phyloP scores from a whole-genome alignment of 768 basidiomycete genomes.

The Russula griseocarnosa region DNA sequence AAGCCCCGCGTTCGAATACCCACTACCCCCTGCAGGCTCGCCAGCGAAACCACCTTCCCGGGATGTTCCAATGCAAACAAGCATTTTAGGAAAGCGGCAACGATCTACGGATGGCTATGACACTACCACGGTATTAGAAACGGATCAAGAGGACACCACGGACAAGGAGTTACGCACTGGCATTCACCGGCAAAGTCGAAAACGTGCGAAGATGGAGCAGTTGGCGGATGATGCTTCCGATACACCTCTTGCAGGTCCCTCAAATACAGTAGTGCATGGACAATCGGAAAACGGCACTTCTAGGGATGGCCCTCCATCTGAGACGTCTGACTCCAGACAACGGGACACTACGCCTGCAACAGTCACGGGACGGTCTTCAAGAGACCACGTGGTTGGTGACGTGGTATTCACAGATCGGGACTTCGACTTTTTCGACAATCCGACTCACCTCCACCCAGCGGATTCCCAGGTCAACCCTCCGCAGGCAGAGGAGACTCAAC shows the following conservation, averaged over 20 bases:
- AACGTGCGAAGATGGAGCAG: slow-evolving; percentile 44
- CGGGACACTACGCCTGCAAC: not conserved
- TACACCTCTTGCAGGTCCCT: slow-evolving; percentile 18
- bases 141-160: slow-evolving; percentile 38
- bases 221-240: slow-evolving; percentile 26
- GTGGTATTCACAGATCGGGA: slow-evolving; percentile 29
- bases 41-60: slow-evolving; percentile 26
- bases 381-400: slow-evolving; percentile 18
- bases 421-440: slow-evolving; percentile 29
- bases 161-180: slow-evolving; percentile 40
- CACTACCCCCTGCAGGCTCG: slow-evolving; percentile 25
- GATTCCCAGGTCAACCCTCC: slow-evolving; percentile 16
- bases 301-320: not conserved
- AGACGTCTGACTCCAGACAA: not conserved
- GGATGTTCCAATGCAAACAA: slow-evolving; percentile 41
- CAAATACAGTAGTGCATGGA: not conserved
- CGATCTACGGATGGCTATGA: slow-evolving; percentile 49
- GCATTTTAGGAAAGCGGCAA: slow-evolving; percentile 61
- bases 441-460: slow-evolving; percentile 16
- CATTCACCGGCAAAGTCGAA: slow-evolving; percentile 47
- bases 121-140: slow-evolving; percentile 41
- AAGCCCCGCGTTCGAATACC: slow-evolving; percentile 28
- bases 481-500: slow-evolving; percentile 20
- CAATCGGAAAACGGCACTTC: slow-evolving; percentile 2
- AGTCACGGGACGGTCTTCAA: slow-evolving; percentile 4